These are phyloP conservation scores for Calonectria fujianensis DNA, from an alignment of 2,329 filamentous ascomycete genomes.

Conservation along the genomic window DNA sequence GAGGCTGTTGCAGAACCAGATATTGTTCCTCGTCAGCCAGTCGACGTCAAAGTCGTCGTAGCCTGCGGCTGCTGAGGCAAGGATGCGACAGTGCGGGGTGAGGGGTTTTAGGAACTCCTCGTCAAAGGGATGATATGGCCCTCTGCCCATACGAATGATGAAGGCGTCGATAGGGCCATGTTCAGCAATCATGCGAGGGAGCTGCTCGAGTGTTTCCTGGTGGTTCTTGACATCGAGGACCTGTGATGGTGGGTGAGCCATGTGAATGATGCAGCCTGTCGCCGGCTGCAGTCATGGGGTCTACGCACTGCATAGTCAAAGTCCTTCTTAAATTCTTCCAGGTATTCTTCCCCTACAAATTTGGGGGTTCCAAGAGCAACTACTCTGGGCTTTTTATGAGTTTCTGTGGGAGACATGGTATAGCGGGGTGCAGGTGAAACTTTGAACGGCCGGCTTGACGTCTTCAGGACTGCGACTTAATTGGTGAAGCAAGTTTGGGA, in stretches of 20 bases:
- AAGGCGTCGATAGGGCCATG: slow-evolving; percentile 68
- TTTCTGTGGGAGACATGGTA: slow-evolving; percentile 24
- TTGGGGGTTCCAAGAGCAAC: slow-evolving; percentile 64
- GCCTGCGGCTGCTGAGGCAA: slow-evolving; percentile 68
- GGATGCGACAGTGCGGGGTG: slow-evolving; percentile 65
- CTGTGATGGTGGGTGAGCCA: slow-evolving; percentile 31
- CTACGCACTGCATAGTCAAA: slow-evolving; percentile 62
- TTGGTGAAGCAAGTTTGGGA: not conserved
- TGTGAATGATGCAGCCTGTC: not conserved
- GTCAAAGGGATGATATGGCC: slow-evolving; percentile 70
- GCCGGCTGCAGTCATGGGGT: too few relatives aligned
- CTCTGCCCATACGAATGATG: slow-evolving; percentile 69
- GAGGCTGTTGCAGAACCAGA: slow-evolving; percentile 73
- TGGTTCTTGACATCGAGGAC: slow-evolving; percentile 61
- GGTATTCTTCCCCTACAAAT: slow-evolving; percentile 62
- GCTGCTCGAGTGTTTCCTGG: slow-evolving; percentile 58
- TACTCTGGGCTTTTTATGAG: slow-evolving; percentile 61
- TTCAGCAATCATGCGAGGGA: slow-evolving; percentile 60
- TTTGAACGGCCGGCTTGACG: not conserved
- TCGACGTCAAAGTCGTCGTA: slow-evolving; percentile 68
- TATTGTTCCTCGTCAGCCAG: slow-evolving; percentile 63
- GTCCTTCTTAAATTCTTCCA: slow-evolving; percentile 61
- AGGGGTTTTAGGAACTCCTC: slow-evolving; percentile 64
- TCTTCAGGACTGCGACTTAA: too few relatives aligned
- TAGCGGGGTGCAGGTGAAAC: not conserved